Conservation (phyloP, 116 monocot species). For the Posidonia oceanica region DNA sequence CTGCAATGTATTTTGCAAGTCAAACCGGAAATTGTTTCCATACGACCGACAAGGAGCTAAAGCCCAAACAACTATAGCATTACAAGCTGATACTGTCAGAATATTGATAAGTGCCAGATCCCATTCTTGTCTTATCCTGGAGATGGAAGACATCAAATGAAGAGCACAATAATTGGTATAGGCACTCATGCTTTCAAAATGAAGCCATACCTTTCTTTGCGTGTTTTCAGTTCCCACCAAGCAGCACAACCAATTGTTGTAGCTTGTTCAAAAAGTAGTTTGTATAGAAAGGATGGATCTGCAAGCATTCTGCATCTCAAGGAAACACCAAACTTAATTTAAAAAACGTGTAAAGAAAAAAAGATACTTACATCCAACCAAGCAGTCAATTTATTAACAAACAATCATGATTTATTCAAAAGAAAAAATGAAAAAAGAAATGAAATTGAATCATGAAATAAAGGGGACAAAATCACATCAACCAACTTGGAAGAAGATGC, state of each 20-base stretch:
- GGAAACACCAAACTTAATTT: background rate
- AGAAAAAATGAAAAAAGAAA: background rate
- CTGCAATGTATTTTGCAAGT: conserved; percentile 89
- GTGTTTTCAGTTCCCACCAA: conserved; percentile 90
- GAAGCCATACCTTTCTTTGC: conserved; percentile 62
- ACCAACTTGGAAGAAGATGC: background rate
- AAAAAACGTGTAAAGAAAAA: background rate
- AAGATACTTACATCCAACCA: background rate
- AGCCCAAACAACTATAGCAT: conserved; percentile 85
- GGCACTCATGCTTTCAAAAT: background rate
- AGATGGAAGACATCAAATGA: background rate
- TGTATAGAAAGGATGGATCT: conserved; percentile 89
- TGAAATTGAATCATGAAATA: background rate
- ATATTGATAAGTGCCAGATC: conserved; percentile 88
- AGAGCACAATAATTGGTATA: background rate
- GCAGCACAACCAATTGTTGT: conserved; percentile 59
- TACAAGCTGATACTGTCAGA: conserved; percentile 74
- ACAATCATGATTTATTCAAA: background rate
- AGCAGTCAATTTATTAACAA: background rate
- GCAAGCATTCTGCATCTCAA: conserved; percentile 65
- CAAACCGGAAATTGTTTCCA: conserved; percentile 82
- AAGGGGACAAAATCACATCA: background rate
- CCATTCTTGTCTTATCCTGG: conserved; percentile 94
- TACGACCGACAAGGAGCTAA: conserved; percentile 95
- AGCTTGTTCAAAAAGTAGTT: conserved; percentile 63